Evolutionary conservation across 2,329 filamentous ascomycete species (phyloP).

Genomic region (Xylaria sp.): DNA sequence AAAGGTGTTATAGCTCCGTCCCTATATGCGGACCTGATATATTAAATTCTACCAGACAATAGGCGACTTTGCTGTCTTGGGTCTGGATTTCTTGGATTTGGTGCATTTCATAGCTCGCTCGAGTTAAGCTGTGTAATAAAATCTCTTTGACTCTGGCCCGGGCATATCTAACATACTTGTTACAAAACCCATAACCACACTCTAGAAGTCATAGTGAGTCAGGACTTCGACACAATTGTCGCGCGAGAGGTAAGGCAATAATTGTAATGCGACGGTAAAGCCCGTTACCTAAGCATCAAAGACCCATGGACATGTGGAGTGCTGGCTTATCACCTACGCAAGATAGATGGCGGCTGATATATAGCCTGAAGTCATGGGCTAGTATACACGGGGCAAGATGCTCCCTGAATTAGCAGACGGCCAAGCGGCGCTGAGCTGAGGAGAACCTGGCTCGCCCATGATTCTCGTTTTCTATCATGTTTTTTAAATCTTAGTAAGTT

Average conservation of each 20-base stretch:
- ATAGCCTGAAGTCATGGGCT: slow-evolving; percentile 33
- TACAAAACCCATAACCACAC: too few relatives aligned
- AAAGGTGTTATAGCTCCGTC: slow-evolving; percentile 31
- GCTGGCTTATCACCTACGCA: background rate
- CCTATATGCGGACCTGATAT: slow-evolving; percentile 21
- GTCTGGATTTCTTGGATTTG: background rate
- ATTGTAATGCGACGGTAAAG: background rate
- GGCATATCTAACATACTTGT: background rate
- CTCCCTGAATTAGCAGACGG: slow-evolving; percentile 17
- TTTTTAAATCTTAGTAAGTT: background rate
- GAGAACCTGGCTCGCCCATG: slow-evolving; percentile 14
- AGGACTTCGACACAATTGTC: background rate
- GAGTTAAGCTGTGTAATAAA: background rate
- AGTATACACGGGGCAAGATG: slow-evolving; percentile 8
- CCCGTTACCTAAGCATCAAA: background rate
- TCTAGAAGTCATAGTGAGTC: too few relatives aligned
- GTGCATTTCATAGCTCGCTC: background rate
- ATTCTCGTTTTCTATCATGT: slow-evolving; percentile 1
- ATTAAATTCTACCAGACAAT: slow-evolving; percentile 11
- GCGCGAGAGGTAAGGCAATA: background rate
- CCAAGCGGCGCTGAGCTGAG: slow-evolving; percentile 1
- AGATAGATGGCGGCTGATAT: slow-evolving; percentile 27
- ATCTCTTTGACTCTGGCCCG: background rate
- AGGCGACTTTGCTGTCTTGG: background rate
- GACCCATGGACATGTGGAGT: slow-evolving; percentile 12